Base-by-base conservation (phyloP, 768 basidiomycete species). In the Pisolithus sp. region DNA sequence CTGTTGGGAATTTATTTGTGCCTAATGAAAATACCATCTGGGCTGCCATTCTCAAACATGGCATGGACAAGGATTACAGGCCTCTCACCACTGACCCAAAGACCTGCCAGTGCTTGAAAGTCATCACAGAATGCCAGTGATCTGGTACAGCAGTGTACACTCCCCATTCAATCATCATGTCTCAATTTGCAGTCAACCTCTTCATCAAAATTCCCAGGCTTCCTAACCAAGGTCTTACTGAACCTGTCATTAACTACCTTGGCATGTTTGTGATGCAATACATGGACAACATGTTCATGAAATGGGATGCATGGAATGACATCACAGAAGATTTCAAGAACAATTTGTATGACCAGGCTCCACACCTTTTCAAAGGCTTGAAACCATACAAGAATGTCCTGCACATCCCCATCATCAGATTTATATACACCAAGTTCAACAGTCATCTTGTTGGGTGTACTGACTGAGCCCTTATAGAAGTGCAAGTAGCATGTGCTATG, bases 111-210 rank as follows among this genome's bases (percentile, higher is more conserved):
- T 34, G 39, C 4, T 10, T 24, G 5, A 5, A 3, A 3, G 49
- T 64, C 48, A n/a, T 44, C 50, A 1, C 46, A 41, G 6, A 7
- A 3, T 21, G 2, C 30, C 12, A 18, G 2, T 15, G 41, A 20
- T 20, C 3, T 17, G 63, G 59, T 2, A 46, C 0, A 4, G 52
- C 52, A 7, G 1, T 36, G 2, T 63, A 65, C 23, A n/a, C 28
- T 26, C 57, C 57, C 10, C 53, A 61, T 43, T 51, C 61, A 4
- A 45, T 57, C 24, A 49, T 55, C 7, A 56, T 56, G 12, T 53
- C 57, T 17, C 44, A 48, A 10, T 62, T 62, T 13, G 62, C 66
- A 17, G 56, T 66, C 2, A 68, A 68, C 41, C 43, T 66, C 0
- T 66, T 66, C 24, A 8, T 60, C 17, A 57, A 66, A 46, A 0